Conservation (phyloP, 352 stramenopile species). For the Globisporangium takayamanum region DNA sequence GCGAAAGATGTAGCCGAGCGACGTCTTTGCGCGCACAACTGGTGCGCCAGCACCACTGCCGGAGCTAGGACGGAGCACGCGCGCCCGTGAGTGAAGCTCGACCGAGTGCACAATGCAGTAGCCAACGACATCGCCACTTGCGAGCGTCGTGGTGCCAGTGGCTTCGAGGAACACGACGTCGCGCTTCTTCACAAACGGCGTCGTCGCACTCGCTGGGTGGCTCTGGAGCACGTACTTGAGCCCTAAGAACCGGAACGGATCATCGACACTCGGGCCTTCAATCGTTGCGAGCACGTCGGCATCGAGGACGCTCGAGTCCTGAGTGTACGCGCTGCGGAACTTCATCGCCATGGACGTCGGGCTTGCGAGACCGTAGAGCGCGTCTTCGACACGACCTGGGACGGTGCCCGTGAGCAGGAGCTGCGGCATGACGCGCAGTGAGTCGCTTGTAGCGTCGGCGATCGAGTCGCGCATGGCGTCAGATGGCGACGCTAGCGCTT, state of each 20-base stretch:
- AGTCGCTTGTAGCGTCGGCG: not conserved
- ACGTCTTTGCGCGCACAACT: constrained; percentile 14
- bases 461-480: not conserved
- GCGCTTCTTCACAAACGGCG: constrained; percentile 37
- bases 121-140: constrained; percentile 43
- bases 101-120: constrained; percentile 63
- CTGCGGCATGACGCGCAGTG: constrained; percentile 16
- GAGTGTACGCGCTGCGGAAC: constrained; percentile 31
- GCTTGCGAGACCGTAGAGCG: constrained; percentile 50
- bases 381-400: constrained; percentile 47
- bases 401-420: constrained; percentile 41
- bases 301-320: constrained; percentile 11
- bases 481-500: not conserved
- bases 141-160: constrained; percentile 42
- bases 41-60: not conserved
- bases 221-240: constrained; percentile 64
- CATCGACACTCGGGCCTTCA: constrained; percentile 24
- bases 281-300: constrained; percentile 42
- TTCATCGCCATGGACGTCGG: constrained; percentile 52
- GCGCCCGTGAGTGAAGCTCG: constrained; percentile 32
- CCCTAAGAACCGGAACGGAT: constrained; percentile 52
- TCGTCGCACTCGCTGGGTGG: constrained; percentile 36
- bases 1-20: constrained; percentile 13
- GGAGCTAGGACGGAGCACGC: constrained; percentile 39
- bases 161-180: constrained; percentile 67